Base-by-base conservation (phyloP, 2,329 filamentous ascomycete genomes). In the Ascocoryne sarcoides region DNA sequence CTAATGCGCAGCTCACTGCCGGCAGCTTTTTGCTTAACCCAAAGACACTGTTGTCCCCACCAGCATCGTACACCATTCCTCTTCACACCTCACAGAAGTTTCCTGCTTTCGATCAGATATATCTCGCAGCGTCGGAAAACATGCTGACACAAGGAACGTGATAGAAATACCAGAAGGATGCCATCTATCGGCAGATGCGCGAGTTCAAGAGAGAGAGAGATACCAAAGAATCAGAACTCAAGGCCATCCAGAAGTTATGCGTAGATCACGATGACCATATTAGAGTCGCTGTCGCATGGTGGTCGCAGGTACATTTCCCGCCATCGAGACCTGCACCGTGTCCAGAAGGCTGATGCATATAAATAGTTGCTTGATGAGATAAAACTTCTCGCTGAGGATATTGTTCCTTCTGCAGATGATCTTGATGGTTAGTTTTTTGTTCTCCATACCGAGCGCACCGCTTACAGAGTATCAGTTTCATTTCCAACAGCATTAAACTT, bases 111-210 rank as follows among this genome's bases (percentile, higher is more conserved):
- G 46, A 37, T 46, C 10, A 26, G 37, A 44, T 12, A 18, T 8
- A 44, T 14, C 35, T 37, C 19, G 29, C 36, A 36, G 29, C n/a
- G 63, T 57, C 53, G 55, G 58, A 56, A 58, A 60, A 62, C 35
- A 51, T 59, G 47, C 56, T 59, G 55, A 59, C 50, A 45, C 18
- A 35, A 40, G 44, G 47, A 36, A 40, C 40, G 35, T 46, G 62
- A 55, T 64, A 93, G 87, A 79, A 83, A 60, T 92, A 84, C 58
- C 84, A 90, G 66, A 98, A 96, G 67, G 92, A 95, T 68, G 92
- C 92, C 49, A 95, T 98, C 61, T 82, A 85, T 57, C 86, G 93
- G 43, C 90, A 95, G 66, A 95, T 98, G 88, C 85, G 88, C 60
- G 92, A 96, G 65, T 95, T 94, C 65, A 95, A 94, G 66, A 81